Conservation (phyloP, 768 basidiomycete genomes). For the Lentinula lateritia region DNA sequence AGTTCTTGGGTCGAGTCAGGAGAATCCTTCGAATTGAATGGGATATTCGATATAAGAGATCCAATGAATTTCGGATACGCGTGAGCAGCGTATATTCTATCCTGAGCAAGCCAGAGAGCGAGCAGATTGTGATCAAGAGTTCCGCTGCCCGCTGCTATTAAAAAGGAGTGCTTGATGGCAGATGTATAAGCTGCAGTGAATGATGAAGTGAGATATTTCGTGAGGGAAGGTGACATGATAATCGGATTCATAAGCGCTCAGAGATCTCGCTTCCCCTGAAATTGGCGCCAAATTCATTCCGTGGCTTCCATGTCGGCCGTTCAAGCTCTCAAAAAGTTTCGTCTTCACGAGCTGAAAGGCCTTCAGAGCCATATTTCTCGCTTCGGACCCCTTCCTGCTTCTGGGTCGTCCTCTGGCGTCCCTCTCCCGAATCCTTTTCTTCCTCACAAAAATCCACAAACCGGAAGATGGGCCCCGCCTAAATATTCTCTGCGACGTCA, state of each 20-base stretch:
- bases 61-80: conserved; percentile 74
- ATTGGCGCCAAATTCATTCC: neutral
- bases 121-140: conserved; percentile 43
- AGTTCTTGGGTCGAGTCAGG: conserved; percentile 26
- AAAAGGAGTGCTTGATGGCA: conserved; percentile 55
- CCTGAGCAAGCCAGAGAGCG: conserved; percentile 64
- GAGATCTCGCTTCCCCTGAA: neutral
- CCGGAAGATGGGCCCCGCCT: conserved; percentile 63
- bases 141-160: conserved; percentile 49
- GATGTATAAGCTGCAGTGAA: conserved; percentile 33
- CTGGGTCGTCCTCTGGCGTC: conserved; percentile 10
- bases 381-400: conserved; percentile 30
- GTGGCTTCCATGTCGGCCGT: neutral
- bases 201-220: conserved; percentile 32
- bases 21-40: conserved; percentile 32
- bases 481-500: conserved; percentile 72
- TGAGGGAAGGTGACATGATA: conserved; percentile 13
- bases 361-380: conserved; percentile 27
- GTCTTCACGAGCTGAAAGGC: conserved; percentile 37
- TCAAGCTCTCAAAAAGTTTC: conserved; percentile 37
- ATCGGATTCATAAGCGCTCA: neutral
- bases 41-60: conserved; percentile 55
- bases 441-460: conserved; percentile 50
- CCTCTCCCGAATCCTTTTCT: conserved; percentile 66
- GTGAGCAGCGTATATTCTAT: conserved; percentile 67